These are phyloP conservation scores for Fusarium poae DNA, from an alignment of 2,329 filamentous ascomycete genomes.

Conservation along the genomic window DNA sequence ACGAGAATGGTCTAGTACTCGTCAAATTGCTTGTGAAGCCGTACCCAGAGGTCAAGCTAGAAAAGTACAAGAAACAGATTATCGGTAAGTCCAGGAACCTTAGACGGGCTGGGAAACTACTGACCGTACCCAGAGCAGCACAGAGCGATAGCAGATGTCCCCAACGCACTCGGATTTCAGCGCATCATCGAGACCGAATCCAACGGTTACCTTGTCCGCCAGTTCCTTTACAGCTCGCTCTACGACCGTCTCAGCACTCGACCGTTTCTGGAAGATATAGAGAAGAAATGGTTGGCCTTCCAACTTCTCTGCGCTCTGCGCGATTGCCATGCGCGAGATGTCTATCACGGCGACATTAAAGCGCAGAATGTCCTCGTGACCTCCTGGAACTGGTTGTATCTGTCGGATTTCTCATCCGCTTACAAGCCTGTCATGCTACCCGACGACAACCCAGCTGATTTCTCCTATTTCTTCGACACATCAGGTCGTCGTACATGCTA, in stretches of 20 bases:
- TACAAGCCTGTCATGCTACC: slow-evolving; percentile 96
- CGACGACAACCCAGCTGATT: slow-evolving; percentile 96
- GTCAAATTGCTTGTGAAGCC: slow-evolving; percentile 97
- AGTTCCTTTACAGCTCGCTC: slow-evolving; percentile 95
- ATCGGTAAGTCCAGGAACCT: slow-evolving; percentile 66
- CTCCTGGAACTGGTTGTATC: slow-evolving; percentile 99
- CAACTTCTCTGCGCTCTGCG: slow-evolving; percentile 92
- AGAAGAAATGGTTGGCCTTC: slow-evolving; percentile 98
- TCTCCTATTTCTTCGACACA: slow-evolving; percentile 97
- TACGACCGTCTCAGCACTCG: slow-evolving; percentile 97
- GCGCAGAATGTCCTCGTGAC: slow-evolving; percentile 97
- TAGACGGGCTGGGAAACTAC: neutral
- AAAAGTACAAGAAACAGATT: slow-evolving; percentile 81
- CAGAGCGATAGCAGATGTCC: slow-evolving; percentile 81
- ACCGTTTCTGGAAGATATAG: slow-evolving; percentile 95
- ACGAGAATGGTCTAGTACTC: slow-evolving; percentile 90
- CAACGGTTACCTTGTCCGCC: slow-evolving; percentile 92
- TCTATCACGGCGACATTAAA: slow-evolving; percentile 99
- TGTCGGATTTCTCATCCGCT: slow-evolving; percentile 95
- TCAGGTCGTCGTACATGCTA: slow-evolving; percentile 94
- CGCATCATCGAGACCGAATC: slow-evolving; percentile 91
- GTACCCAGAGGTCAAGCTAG: slow-evolving; percentile 83
- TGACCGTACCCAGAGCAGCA: slow-evolving; percentile 75
- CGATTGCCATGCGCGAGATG: slow-evolving; percentile 88
- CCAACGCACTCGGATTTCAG: slow-evolving; percentile 92